A percentile compares a stretch with the other conserved stretches of the same genome.
These are phyloP conservation scores for Nectriaceae sp. DNA, from an alignment of 2,329 filamentous ascomycete species.

Conservation along the genomic window DNA sequence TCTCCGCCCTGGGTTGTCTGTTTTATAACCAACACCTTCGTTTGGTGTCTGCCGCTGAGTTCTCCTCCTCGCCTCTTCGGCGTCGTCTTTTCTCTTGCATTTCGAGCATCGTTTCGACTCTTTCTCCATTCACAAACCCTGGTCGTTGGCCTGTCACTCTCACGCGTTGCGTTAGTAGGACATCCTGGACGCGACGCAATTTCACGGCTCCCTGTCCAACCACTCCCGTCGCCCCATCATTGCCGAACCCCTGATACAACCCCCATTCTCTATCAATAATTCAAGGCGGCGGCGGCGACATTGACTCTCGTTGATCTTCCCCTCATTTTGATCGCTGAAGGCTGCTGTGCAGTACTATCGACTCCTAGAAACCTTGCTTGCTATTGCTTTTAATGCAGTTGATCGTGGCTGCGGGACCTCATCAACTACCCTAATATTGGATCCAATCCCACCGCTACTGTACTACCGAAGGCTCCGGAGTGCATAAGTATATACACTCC, in stretches of 20 bases:
- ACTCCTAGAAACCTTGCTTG: not conserved
- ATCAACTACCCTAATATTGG: not conserved
- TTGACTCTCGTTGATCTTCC: not conserved
- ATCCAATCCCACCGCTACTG: not conserved
- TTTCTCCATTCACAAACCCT: not conserved
- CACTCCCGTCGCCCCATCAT: slow-evolving; percentile 24
- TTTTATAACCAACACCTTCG: not conserved
- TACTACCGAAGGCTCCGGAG: not conserved
- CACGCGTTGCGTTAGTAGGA: too few relatives aligned
- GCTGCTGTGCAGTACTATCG: not conserved
- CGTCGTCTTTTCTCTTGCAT: too few relatives aligned
- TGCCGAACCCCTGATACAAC: slow-evolving; percentile 1
- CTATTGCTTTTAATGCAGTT: not conserved
- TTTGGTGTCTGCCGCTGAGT: not conserved
- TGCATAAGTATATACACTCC: not conserved
- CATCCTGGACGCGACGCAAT: slow-evolving; percentile 30
- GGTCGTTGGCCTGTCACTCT: not conserved
- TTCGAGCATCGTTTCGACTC: too few relatives aligned
- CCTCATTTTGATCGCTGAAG: not conserved
- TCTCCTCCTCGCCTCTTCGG: not conserved
- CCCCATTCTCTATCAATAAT: not conserved
- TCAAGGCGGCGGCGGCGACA: not conserved
- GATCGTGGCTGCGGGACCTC: not conserved
- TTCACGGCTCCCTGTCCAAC: slow-evolving; percentile 22
- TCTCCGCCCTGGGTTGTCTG: not conserved